These are phyloP conservation scores for Delphinella strobiligena DNA, from an alignment of 2,329 filamentous ascomycete species.

Conservation along the genomic window DNA sequence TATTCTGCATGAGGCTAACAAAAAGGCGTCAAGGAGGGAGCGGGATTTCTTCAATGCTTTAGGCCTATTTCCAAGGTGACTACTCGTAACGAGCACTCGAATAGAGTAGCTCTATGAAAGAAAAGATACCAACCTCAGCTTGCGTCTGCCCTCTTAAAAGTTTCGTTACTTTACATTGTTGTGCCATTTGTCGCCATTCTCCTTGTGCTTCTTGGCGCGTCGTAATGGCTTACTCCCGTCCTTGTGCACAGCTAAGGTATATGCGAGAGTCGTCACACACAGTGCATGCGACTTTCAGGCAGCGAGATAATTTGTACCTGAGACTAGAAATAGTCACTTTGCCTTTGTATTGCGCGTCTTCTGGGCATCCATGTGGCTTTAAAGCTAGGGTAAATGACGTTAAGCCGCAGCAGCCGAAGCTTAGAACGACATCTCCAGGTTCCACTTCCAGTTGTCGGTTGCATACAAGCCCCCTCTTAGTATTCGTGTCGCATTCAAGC, in stretches of 20 bases:
- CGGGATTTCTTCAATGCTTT: conserved; percentile 2
- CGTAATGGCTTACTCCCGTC: background rate
- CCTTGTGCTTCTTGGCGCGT: background rate
- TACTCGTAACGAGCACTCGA: conserved; percentile 4
- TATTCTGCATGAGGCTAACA: conserved; percentile 7
- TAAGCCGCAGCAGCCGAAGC: background rate
- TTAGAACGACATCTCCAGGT: background rate
- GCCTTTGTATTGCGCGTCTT: background rate
- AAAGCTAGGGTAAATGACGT: background rate
- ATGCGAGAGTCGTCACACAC: too few relatives aligned
- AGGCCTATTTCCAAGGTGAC: conserved; percentile 2
- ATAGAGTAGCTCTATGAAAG: conserved; percentile 9
- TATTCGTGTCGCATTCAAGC: background rate
- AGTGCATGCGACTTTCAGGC: too few relatives aligned
- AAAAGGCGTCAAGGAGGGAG: conserved; percentile 9
- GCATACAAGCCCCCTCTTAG: too few relatives aligned
- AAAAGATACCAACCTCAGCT: conserved; percentile 8
- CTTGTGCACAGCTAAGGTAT: background rate
- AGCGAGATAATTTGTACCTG: background rate
- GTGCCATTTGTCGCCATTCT: background rate
- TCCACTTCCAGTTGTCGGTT: too few relatives aligned
- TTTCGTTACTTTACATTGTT: background rate
- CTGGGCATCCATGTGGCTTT: background rate
- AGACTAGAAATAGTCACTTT: background rate
- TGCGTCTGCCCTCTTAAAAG: background rate